phyloP scores from a whole-genome alignment of 192 early-diverging fungal genomes.

The Mortierella alpina region DNA sequence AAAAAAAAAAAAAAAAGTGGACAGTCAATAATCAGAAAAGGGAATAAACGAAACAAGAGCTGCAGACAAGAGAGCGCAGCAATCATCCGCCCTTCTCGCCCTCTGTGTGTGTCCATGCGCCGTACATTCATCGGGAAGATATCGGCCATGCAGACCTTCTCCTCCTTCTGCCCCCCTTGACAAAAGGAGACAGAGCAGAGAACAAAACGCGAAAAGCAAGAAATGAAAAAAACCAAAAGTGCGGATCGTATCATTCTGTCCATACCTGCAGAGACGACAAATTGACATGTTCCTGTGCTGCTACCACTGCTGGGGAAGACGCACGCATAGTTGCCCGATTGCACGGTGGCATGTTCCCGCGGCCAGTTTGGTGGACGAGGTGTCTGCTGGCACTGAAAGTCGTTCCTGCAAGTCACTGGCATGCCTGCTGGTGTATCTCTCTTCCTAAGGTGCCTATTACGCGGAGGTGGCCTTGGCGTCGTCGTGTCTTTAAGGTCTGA shows the following conservation, averaged over 20 bases:
- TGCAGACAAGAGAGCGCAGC: neutral
- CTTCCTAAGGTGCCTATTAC: neutral
- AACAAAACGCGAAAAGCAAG: neutral
- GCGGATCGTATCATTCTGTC: neutral
- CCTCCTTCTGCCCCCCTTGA: no score
- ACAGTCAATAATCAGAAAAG: neutral
- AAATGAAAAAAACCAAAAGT: neutral
- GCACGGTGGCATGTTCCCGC: constrained; percentile 14
- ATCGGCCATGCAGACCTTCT: no score
- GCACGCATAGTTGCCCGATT: constrained; percentile 68
- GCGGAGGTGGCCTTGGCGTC: neutral
- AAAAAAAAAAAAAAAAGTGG: neutral
- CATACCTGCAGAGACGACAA: constrained; percentile 67
- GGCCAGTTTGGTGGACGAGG: constrained; percentile 35
- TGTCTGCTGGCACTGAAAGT: constrained; percentile 40
- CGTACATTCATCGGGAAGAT: no score
- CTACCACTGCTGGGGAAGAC: constrained; percentile 19
- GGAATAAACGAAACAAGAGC: neutral
- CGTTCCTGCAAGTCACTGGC: constrained; percentile 28
- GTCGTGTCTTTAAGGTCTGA: constrained; percentile 3
- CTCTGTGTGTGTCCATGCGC: no score
- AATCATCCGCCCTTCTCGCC: neutral
- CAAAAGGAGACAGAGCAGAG: neutral
- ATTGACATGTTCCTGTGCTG: constrained; percentile 57
- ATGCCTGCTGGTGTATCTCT: constrained; percentile 24